Evolutionary conservation across 768 basidiomycete genomes (phyloP).

Genomic region (Suillus subalutaceus): DNA sequence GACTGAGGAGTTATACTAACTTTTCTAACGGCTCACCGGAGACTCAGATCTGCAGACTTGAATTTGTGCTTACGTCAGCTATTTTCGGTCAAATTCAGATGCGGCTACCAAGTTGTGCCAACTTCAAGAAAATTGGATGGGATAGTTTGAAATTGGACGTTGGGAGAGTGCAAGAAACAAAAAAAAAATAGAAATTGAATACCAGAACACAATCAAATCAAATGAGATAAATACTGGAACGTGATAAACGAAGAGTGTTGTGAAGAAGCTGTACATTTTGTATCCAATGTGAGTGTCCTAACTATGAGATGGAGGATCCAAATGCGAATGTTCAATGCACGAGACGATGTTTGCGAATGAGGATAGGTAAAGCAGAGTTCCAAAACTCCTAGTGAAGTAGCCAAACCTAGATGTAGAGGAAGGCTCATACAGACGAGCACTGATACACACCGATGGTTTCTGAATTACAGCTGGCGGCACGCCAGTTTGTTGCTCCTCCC

Average conservation of each 20-base stretch:
- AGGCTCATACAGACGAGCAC: background rate
- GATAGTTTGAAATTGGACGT: background rate
- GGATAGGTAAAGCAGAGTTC: background rate
- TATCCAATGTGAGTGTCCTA: slow-evolving; percentile 7
- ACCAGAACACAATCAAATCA: background rate
- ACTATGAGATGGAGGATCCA: background rate
- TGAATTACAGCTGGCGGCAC: background rate
- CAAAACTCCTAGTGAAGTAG: background rate
- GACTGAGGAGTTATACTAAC: background rate
- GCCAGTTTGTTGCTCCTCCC: slow-evolving; percentile 19
- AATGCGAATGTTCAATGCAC: slow-evolving; percentile 5
- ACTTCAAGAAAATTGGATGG: background rate
- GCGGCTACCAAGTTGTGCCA: background rate
- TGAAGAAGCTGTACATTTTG: slow-evolving; percentile 7
- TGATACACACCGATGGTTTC: background rate
- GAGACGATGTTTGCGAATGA: background rate
- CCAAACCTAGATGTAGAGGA: background rate
- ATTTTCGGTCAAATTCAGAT: background rate
- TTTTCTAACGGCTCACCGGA: background rate
- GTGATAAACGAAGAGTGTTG: background rate
- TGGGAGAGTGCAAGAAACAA: background rate
- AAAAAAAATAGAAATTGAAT: background rate
- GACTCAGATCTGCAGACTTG: too few species aligned
- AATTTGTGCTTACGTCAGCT: background rate
- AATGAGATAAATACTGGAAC: background rate